A percentile compares a stretch with the other conserved stretches of the same genome.
Conservation (phyloP, 2,329 filamentous ascomycete species). For the Colletotrichum godetiae region DNA sequence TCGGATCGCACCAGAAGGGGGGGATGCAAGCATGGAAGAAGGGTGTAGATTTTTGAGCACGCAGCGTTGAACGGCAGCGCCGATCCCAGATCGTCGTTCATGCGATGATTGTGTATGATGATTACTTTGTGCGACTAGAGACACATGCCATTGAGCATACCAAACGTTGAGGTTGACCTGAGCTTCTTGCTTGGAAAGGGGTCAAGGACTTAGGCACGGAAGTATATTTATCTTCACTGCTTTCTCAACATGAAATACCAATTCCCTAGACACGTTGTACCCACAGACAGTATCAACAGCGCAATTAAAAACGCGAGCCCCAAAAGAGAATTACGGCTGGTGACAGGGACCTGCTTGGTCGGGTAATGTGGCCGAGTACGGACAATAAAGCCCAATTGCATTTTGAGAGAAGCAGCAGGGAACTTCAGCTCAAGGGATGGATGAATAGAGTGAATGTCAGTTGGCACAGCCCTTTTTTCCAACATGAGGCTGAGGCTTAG, state of each 20-base stretch:
- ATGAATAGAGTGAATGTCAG: neutral
- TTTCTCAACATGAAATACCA: no score
- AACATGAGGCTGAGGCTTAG: conserved; percentile 4
- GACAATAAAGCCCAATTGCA: no score
- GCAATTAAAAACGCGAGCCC: neutral
- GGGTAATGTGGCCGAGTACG: neutral
- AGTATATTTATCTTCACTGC: no score
- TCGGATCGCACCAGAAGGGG: neutral
- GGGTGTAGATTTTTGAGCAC: neutral
- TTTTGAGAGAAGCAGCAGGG: neutral
- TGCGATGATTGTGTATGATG: neutral
- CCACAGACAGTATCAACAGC: neutral
- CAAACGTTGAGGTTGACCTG: neutral
- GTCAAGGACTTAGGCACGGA: neutral
- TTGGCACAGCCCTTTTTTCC: neutral
- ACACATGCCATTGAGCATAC: neutral
- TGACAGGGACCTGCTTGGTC: neutral
- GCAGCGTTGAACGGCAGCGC: neutral
- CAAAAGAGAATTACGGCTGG: neutral
- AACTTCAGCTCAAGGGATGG: neutral
- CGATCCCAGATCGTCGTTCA: neutral
- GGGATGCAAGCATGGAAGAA: neutral
- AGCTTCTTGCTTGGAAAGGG: neutral
- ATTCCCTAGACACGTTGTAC: neutral
- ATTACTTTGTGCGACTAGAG: neutral